Conservation (phyloP, 352 stramenopile species). For the Globisporangium parvum region DNA sequence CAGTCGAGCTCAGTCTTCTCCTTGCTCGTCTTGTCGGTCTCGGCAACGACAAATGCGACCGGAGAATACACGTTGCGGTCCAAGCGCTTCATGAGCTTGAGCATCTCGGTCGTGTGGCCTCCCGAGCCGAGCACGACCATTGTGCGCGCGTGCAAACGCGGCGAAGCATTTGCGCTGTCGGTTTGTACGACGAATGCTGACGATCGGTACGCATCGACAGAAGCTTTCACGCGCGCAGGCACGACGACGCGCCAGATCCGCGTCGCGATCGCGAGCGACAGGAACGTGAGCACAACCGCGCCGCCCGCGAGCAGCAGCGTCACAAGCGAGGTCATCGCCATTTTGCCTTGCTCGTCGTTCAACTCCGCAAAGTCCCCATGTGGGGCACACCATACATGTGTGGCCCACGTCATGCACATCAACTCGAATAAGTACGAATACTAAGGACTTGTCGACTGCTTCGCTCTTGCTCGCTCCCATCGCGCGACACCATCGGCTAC, state of each 20-base stretch:
- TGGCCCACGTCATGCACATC: too few relatives aligned
- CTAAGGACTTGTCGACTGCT: too few relatives aligned
- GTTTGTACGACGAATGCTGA: neutral
- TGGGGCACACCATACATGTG: neutral
- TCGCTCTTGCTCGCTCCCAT: too few relatives aligned
- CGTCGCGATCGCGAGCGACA: constrained; percentile 3
- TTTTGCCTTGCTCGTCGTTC: neutral
- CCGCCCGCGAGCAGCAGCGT: constrained; percentile 1
- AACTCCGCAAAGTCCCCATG: neutral
- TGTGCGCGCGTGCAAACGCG: constrained; percentile 24
- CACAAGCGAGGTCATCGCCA: neutral
- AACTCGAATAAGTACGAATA: too few relatives aligned
- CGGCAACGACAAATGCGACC: constrained; percentile 86
- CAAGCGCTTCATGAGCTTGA: constrained; percentile 88
- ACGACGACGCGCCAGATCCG: constrained; percentile 12
- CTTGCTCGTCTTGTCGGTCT: constrained; percentile 89
- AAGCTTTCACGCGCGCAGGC: constrained; percentile 8
- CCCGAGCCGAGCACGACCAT: constrained; percentile 85
- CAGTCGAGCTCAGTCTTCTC: constrained; percentile 71
- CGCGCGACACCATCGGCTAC: too few relatives aligned
- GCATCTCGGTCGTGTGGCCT: constrained; percentile 95
- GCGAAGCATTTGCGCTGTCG: neutral
- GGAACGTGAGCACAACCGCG: constrained; percentile 7
- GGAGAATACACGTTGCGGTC: constrained; percentile 75
- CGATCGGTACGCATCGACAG: constrained; percentile 3